Conservation (phyloP, 2,329 filamentous ascomycete genomes). For the Didymella pomorum region DNA sequence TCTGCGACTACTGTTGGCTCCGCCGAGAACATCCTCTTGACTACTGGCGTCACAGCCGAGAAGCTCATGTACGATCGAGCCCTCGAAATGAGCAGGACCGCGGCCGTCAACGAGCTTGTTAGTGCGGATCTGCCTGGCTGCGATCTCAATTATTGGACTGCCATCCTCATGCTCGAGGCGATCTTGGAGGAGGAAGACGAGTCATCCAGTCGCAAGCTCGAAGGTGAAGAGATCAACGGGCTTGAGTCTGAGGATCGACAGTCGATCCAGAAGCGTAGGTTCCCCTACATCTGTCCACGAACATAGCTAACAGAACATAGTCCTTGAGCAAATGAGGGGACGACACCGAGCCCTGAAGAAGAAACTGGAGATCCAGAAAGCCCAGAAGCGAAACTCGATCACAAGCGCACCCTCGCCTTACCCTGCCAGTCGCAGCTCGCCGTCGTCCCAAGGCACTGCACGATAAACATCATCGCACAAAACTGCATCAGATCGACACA, state of each 20-base stretch:
- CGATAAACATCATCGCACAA: slow-evolving; percentile 21
- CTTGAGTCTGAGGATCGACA: slow-evolving; percentile 75
- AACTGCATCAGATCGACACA: slow-evolving; percentile 11
- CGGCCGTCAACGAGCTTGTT: slow-evolving; percentile 94
- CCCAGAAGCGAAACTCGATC: slow-evolving; percentile 48
- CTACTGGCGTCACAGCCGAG: slow-evolving; percentile 89
- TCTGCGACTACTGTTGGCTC: slow-evolving; percentile 68
- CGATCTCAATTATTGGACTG: slow-evolving; percentile 91
- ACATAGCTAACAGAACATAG: slow-evolving; percentile 45
- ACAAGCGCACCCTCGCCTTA: slow-evolving; percentile 43
- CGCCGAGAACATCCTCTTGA: slow-evolving; percentile 81
- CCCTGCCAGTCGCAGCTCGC: slow-evolving; percentile 42
- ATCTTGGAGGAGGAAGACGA: slow-evolving; percentile 84
- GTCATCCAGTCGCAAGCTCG: slow-evolving; percentile 55
- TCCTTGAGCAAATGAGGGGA: slow-evolving; percentile 56
- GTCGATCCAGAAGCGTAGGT: slow-evolving; percentile 75
- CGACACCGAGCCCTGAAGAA: slow-evolving; percentile 55
- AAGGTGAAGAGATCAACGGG: slow-evolving; percentile 61
- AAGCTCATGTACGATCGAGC: slow-evolving; percentile 98
- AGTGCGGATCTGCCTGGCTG: slow-evolving; percentile 87
- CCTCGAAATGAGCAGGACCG: slow-evolving; percentile 92
- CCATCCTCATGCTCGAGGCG: slow-evolving; percentile 93
- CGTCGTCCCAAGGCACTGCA: slow-evolving; percentile 41
- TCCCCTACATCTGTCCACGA: background rate
- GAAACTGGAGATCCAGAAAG: slow-evolving; percentile 55